Conservation (phyloP, 169 alveolate genomes). For the Babesia bovis region DNA sequence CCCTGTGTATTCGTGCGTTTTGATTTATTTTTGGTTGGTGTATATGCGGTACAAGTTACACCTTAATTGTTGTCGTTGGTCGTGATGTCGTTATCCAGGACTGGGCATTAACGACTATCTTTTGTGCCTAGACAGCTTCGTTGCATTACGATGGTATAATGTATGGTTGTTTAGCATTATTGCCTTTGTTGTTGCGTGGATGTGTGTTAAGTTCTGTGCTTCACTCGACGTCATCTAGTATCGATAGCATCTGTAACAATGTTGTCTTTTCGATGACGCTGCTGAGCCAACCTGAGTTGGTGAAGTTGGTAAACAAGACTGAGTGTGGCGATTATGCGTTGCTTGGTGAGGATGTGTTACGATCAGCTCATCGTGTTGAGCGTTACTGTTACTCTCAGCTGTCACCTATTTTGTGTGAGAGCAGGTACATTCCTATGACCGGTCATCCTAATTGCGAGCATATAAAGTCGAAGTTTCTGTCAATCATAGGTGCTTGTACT, state of each 20-base stretch:
- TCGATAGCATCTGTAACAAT: constrained; percentile 49
- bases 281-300: constrained; percentile 28
- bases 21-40: no score
- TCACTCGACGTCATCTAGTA: constrained; percentile 46
- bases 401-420: constrained; percentile 44
- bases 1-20: no score
- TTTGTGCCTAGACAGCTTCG: no score
- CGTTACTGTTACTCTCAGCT: constrained; percentile 56
- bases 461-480: constrained; percentile 52
- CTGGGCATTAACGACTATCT: no score
- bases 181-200: background rate
- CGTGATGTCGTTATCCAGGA: no score
- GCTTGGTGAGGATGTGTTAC: constrained; percentile 54
- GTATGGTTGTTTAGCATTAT: background rate
- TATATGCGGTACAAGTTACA: no score
- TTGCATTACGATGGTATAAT: no score
- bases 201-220: constrained; percentile 20
- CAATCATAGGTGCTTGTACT: constrained; percentile 37
- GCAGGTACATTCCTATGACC: constrained; percentile 39
- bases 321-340: constrained; percentile 45
- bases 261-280: constrained; percentile 34
- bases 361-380: constrained; percentile 20
- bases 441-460: constrained; percentile 56
- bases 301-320: constrained; percentile 38
- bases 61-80: no score